Evolutionary conservation across 345 rosid species (phyloP).

Genomic region (Salix udensis): DNA sequence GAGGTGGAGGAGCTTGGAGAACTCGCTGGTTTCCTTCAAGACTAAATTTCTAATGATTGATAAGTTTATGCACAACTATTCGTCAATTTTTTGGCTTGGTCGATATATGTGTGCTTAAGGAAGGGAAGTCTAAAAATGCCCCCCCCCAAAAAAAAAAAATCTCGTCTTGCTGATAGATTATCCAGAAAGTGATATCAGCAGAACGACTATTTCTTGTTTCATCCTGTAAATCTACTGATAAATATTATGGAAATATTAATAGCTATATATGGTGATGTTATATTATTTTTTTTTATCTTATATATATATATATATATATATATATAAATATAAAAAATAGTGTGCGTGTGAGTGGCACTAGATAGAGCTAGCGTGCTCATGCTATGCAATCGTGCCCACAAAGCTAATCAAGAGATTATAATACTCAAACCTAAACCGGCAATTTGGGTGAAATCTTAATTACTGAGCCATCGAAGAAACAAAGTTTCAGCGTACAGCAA

Average conservation of each 20-base stretch:
- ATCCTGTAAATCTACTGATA: no score
- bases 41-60: neutral
- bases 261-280: no score
- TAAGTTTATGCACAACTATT: neutral
- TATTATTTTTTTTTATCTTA: no score
- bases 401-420: neutral
- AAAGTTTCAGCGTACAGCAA: neutral
- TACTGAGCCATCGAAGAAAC: neutral
- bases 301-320: no score
- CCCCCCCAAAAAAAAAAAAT: no score
- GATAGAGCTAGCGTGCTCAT: no score
- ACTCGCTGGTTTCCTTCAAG: constrained; percentile 34
- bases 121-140: neutral
- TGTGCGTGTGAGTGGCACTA: no score
- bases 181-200: no score
- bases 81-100: neutral
- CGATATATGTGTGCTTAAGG: neutral
- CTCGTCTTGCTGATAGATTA: neutral
- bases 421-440: neutral
- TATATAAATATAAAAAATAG: no score
- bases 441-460: neutral
- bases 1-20: constrained; percentile 56
- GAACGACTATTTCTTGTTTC: no score
- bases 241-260: no score
- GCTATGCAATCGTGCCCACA: neutral